Base-by-base conservation (phyloP, 179 eudicot genomes). In the Beta lomatogona region DNA sequence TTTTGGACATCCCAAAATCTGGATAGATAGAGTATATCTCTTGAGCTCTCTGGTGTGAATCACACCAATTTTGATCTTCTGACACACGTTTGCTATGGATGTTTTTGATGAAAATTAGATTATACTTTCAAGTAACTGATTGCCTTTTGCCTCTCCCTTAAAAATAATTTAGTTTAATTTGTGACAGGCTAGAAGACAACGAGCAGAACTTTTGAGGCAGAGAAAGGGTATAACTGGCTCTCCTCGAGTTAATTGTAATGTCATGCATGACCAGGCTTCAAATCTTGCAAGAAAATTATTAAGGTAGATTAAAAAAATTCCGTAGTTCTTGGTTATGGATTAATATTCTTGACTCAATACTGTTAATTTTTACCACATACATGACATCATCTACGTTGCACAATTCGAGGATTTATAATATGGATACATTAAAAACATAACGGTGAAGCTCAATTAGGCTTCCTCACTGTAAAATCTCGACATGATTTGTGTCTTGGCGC, bases 101-200 rank as follows among this genome's bases (percentile, higher is more conserved):
- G 63, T n/a, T 45, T n/a, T 15, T 58, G 57, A 21, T 73, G 55
- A 73, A 65, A 55, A 6, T 10, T 4, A n/a, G 65, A 44, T 65
- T 18, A 79, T 83, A 67, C 9, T 48, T 11, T 7, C 11, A 48
- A 48, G 25, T 61, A 44, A 9, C 21, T 19, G 55, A 60, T 46
- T 45, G 45, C 22, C 54, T 45, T 58, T 28, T 57, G 19, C 18
- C 10, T 19, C 58, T 76, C 66, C 58, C 46, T 3, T 21, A 6
- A 36, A 75, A 53, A n/a, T 61, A 16, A 59, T 19, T n/a, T 69
- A 53, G 64, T 76, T 78, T 70, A 25, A 25, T 77, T 60, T 78
- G 77, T 76, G 65, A 71, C 78, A 96, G 99, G 99, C 99, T 16
- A 92, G 88, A 91, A 94, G 95, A 80, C 95, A 91, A 76, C 92